These are phyloP conservation scores for Uronychia setigera DNA, from an alignment of 73 alveolate genomes.

Conservation along the genomic window DNA sequence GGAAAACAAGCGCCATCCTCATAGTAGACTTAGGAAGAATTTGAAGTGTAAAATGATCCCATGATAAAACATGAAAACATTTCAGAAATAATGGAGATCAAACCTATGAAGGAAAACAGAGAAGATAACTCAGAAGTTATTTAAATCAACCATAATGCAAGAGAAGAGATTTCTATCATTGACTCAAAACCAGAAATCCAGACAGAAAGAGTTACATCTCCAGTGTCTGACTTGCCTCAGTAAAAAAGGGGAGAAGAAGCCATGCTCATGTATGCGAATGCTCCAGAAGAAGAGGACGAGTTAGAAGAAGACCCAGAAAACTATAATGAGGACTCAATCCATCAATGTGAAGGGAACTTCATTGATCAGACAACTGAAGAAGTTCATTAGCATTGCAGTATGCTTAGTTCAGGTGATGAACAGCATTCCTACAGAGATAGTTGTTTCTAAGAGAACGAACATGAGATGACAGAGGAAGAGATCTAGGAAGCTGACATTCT, in stretches of 20 bases:
- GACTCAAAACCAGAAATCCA: background rate
- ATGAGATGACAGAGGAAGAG: background rate
- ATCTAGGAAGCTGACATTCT: background rate
- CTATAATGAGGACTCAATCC: no score
- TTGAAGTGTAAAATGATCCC: no score
- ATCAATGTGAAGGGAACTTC: no score
- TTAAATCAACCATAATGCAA: background rate
- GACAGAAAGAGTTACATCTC: no score
- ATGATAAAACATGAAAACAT: background rate
- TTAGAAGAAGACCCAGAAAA: background rate
- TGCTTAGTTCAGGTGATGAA: no score
- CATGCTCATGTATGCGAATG: background rate
- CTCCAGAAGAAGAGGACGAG: background rate
- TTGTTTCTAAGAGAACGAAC: background rate
- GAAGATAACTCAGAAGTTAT: background rate
- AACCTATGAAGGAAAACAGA: background rate
- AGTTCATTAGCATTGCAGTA: no score
- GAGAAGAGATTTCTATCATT: background rate
- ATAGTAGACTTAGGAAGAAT: no score
- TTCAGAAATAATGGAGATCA: background rate
- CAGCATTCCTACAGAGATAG: background rate
- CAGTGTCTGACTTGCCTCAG: background rate
- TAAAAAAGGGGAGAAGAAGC: background rate
- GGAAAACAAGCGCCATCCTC: background rate
- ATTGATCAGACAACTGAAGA: no score